Evolutionary conservation across 768 basidiomycete species (phyloP).

Genomic region (Fistulinella prunicolor): DNA sequence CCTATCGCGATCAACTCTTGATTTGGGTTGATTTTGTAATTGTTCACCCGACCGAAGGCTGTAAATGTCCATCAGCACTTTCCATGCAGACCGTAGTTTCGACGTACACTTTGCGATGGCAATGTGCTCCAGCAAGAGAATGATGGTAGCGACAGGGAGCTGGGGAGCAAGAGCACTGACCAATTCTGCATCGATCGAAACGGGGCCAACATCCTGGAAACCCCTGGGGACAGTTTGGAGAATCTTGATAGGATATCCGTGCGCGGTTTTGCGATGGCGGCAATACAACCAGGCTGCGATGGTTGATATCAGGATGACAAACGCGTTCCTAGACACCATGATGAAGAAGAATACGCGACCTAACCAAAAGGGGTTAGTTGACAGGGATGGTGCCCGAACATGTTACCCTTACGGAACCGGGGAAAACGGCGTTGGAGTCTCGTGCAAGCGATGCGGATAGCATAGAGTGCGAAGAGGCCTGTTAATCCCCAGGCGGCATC

Average conservation of each 20-base stretch:
- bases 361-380: constrained; percentile 23
- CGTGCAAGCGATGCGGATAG: constrained; percentile 58
- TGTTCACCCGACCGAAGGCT: constrained; percentile 94
- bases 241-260: constrained; percentile 82
- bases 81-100: neutral
- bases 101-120: constrained; percentile 88
- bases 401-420: constrained; percentile 43
- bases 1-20: constrained; percentile 97
- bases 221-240: constrained; percentile 83
- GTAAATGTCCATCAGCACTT: constrained; percentile 11
- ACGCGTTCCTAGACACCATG: constrained; percentile 74
- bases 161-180: constrained; percentile 68
- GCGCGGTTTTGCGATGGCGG: constrained; percentile 51
- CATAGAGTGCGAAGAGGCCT: constrained; percentile 68
- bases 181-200: constrained; percentile 47
- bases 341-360: constrained; percentile 76
- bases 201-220: constrained; percentile 55
- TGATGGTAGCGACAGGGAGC: constrained; percentile 82
- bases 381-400: neutral
- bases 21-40: constrained; percentile 91
- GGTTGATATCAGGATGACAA: constrained; percentile 86
- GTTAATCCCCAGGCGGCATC: constrained; percentile 92
- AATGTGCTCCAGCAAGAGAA: constrained; percentile 92
- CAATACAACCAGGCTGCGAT: constrained; percentile 85
- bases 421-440: constrained; percentile 58